These are phyloP conservation scores for Desmodesmus armatus DNA, from an alignment of 139 green algal species.

Conservation along the genomic window DNA sequence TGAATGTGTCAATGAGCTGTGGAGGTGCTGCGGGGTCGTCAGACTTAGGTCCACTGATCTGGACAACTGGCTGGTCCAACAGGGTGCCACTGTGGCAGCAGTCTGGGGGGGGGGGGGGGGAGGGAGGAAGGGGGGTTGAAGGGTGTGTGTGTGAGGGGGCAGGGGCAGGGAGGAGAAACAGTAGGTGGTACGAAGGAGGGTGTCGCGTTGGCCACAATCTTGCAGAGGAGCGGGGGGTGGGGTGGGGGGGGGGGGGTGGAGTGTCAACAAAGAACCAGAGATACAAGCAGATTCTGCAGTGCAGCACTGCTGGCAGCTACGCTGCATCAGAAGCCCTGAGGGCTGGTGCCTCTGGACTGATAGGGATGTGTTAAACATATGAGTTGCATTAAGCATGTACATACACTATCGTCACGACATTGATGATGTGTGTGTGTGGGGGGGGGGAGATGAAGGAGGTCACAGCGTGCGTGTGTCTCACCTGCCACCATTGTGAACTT, in stretches of 20 bases:
- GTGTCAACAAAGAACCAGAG: too few species aligned
- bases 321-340: not conserved
- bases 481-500: conserved; percentile 76
- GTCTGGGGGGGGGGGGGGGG: conserved; percentile 51
- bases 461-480: too few species aligned
- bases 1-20: conserved; percentile 31
- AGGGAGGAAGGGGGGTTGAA: not conserved
- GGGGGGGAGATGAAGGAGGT: too few species aligned
- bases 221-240: too few species aligned
- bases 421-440: too few species aligned
- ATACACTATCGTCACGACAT: too few species aligned
- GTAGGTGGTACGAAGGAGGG: not conserved
- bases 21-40: conserved; percentile 9
- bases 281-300: too few species aligned
- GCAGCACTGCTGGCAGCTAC: not conserved
- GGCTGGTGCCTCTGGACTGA: not conserved
- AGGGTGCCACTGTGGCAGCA: conserved; percentile 77
- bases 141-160: too few species aligned
- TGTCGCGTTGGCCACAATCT: not conserved
- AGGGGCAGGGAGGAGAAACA: not conserved
- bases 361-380: too few species aligned
- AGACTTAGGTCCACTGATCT: conserved; percentile 16
- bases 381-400: too few species aligned
- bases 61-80: conserved; percentile 40
- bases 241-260: too few species aligned